Evolutionary conservation across 495 filamentous ascomycete species (phyloP).

Genomic region (Penicillium dipodomyicola): DNA sequence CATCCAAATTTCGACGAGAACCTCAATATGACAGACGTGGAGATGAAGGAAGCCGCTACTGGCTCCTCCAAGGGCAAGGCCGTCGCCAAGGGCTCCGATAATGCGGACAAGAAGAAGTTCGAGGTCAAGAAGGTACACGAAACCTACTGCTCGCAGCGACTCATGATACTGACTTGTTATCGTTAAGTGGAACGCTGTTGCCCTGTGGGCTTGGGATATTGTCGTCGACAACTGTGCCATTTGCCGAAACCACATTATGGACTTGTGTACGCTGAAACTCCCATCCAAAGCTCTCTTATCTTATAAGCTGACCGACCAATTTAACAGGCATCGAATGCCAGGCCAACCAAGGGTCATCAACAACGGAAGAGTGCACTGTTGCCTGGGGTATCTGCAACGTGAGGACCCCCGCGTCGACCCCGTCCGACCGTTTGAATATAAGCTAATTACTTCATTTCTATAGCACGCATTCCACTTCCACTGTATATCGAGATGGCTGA

Average conservation of each 20-base stretch:
- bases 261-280: constrained; percentile 66
- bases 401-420: constrained; percentile 34
- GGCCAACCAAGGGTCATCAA: constrained; percentile 97
- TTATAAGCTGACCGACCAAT: constrained; percentile 4
- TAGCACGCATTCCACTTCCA: constrained; percentile 99
- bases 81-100: constrained; percentile 53
- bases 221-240: constrained; percentile 99
- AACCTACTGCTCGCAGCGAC: not conserved
- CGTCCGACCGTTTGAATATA: not conserved
- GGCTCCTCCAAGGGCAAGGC: constrained; percentile 58
- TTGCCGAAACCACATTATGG: constrained; percentile 99
- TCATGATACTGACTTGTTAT: constrained; percentile 9
- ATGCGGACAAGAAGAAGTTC: constrained; percentile 83
- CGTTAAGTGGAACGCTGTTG: constrained; percentile 94
- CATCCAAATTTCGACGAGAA: constrained; percentile 3
- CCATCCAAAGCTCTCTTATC: not conserved
- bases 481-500: constrained; percentile 98
- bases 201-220: constrained; percentile 99
- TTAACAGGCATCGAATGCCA: constrained; percentile 90
- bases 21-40: constrained; percentile 83
- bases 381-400: constrained; percentile 99
- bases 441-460: constrained; percentile 11
- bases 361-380: constrained; percentile 96
- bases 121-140: constrained; percentile 91
- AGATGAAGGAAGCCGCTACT: constrained; percentile 83